Evolutionary conservation across 225 moss, liverwort and hornwort species (phyloP), one percentile per base, ranked within the genome.

Genomic region (Sphagnum tenellum): DNA sequence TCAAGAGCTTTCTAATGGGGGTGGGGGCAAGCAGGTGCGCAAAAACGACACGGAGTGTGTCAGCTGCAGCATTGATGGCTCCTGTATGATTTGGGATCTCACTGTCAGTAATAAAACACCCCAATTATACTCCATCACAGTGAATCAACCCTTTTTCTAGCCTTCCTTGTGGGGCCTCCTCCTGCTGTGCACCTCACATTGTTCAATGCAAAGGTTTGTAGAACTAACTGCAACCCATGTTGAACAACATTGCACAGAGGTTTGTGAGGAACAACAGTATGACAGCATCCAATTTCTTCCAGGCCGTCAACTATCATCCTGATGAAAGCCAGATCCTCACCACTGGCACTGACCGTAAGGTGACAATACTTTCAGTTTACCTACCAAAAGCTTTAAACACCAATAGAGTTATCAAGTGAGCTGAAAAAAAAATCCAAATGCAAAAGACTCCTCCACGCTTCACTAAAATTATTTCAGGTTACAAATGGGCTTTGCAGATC

Each of bases 81-180:
- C 92, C 0, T 90, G 90, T 78, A 82, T 96, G 69, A 86, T 96
- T 67, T 96, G 96, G 96, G 96, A 96, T 77, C 86, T 96, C 47
- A 87, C 69, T 5, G 95, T 92, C 47, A 63, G 83, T 49, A 63
- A 8, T 29, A 29, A 29, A 29, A 29, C 29, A 29, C 29, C 29
- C 29, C 29, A 29, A 29, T 29, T 29, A 29, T 29, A 29, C 29
- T 29, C 29, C 29, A 29, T 29, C 29, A 29, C 29, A 29, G 29
- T 29, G 29, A 29, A 29, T 29, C 29, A 29, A 29, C 1, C 29
- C 29, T 29, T 29, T 29, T 29, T 29, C 29, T 29, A 29, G 29
- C 29, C 44, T 58, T 13, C 48, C 29, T 3, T 4, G 46, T 3
- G 51, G n/a, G 12, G 44, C 60, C 29, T 29, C 29, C 29, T 29